Base-by-base conservation (phyloP, 768 basidiomycete genomes). In the Suillus subalutaceus region DNA sequence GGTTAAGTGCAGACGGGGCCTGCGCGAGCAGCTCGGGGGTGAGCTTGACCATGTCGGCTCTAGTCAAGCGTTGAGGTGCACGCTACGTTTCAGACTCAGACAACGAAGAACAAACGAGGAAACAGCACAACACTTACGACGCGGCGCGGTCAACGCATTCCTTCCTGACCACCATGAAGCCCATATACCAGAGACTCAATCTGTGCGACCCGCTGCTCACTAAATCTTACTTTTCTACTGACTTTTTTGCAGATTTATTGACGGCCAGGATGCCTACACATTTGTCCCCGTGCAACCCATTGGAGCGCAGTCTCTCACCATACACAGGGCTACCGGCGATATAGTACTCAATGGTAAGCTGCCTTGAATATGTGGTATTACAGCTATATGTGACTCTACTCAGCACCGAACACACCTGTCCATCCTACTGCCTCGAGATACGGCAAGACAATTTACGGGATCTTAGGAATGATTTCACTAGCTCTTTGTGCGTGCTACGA, bases 1-100 rank as follows among this genome's bases (percentile, higher is more conserved):
- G 88, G 73, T 94, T 95, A 67, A 94, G 82, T 66, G 86, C 84
- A 43, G 94, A 93, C 61, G 86, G 79, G 55, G 89, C 91, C 77
- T 92, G 88, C n/a, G 88, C 90, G 71, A 96, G 85, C 71, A 96
- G 88, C 86, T 96, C 94, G 69, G 94, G 93, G 59, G 95, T 95
- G 83, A 96, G 91, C 86, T 96, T 96, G 88, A 94, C 91, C 72
- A 82, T 83, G 74, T 78, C 72, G 68, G 37, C 64, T 64, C 62
- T 63, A 62, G 60, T 69, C 68, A 64, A 65, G 52, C 62, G 65
- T 40, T 53, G 57, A 48, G 58, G 55, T 62, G 57, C 32, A 50
- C 63, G 23, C 37, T 50, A 52, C 53, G 77, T 77, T 79, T 77
- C 76, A 78, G 76, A 77, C 76, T 77, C 76, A 77, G 76, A 67